Percentiles rank a stretch among this genome's conserved stretches.
Evolutionary conservation across 179 eudicot genomes (phyloP).

Genomic region (Nepenthes alata): DNA sequence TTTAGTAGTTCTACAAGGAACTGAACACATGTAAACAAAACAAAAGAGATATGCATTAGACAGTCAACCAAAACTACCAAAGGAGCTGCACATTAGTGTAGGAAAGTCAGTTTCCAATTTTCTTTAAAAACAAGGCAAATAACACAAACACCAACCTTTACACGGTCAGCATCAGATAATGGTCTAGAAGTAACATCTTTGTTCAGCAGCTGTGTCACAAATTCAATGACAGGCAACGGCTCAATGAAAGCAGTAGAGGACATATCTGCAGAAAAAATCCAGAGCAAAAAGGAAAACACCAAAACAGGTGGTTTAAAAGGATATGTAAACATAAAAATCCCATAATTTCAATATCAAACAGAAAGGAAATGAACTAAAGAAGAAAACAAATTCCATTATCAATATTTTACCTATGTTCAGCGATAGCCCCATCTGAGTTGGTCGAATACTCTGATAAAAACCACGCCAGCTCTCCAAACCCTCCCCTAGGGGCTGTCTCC

Average conservation of each 20-base stretch:
- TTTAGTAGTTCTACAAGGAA: no score
- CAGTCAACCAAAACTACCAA: no score
- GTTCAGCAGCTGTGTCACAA: constrained; percentile 57
- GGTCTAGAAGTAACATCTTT: constrained; percentile 64
- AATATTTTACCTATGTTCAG: constrained; percentile 51
- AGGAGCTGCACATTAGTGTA: no score
- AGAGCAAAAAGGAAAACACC: neutral
- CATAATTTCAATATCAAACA: neutral
- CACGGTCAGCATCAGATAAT: constrained; percentile 79
- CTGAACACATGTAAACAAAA: no score
- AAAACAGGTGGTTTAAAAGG: neutral
- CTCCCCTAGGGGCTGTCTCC: constrained; percentile 70
- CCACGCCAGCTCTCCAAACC: constrained; percentile 97
- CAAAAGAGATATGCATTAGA: no score
- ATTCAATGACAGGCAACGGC: constrained; percentile 81
- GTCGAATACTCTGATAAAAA: constrained; percentile 93
- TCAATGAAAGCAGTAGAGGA: constrained; percentile 94
- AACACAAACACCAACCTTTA: constrained; percentile 41
- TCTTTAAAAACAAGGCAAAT: no score
- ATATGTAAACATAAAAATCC: neutral
- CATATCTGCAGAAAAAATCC: constrained; percentile 50
- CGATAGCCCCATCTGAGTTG: constrained; percentile 95
- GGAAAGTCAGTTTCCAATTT: no score
- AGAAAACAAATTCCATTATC: neutral
- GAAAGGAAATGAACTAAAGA: neutral